These are phyloP conservation scores for Monilinia laxa DNA, from an alignment of 2,329 filamentous ascomycete species.

Conservation along the genomic window DNA sequence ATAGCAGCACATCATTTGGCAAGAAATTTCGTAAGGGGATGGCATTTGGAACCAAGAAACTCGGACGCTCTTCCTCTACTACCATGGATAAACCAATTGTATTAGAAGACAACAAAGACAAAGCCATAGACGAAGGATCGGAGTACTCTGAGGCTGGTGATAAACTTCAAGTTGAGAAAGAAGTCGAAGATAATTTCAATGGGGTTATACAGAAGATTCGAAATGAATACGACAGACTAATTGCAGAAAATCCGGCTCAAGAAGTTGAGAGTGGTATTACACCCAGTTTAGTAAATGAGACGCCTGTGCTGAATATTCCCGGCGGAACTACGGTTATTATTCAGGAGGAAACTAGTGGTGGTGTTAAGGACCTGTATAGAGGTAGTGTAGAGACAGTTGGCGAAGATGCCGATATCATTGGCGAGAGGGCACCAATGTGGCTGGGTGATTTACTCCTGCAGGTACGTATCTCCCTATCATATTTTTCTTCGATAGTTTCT, in stretches of 20 bases:
- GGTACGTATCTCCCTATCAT: slow-evolving; percentile 45
- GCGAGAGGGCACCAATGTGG: slow-evolving; percentile 88
- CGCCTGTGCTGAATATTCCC: slow-evolving; percentile 73
- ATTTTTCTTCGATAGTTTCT: not conserved
- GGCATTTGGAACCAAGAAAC: slow-evolving; percentile 81
- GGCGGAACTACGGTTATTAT: slow-evolving; percentile 65
- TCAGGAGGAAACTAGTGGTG: slow-evolving; percentile 66
- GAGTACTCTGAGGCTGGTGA: slow-evolving; percentile 56
- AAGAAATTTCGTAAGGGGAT: slow-evolving; percentile 74
- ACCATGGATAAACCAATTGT: slow-evolving; percentile 70
- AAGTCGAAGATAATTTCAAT: slow-evolving; percentile 72
- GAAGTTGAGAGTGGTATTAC: slow-evolving; percentile 62
- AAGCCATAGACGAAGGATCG: slow-evolving; percentile 64
- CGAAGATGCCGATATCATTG: slow-evolving; percentile 75
- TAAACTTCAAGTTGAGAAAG: slow-evolving; percentile 67
- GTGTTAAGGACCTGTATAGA: slow-evolving; percentile 82
- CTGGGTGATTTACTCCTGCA: slow-evolving; percentile 80
- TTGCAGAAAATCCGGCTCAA: slow-evolving; percentile 55
- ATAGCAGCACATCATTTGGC: slow-evolving; percentile 65
- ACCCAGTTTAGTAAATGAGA: slow-evolving; percentile 70
- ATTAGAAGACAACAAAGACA: slow-evolving; percentile 77
- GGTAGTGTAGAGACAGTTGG: slow-evolving; percentile 80
- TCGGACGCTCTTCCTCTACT: slow-evolving; percentile 66
- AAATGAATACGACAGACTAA: slow-evolving; percentile 68
- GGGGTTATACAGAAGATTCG: slow-evolving; percentile 72